A percentile compares a stretch with the other conserved stretches of the same genome.
phyloP scores from a whole-genome alignment of 495 filamentous ascomycete genomes.

The Trichoderma asperelloides region DNA sequence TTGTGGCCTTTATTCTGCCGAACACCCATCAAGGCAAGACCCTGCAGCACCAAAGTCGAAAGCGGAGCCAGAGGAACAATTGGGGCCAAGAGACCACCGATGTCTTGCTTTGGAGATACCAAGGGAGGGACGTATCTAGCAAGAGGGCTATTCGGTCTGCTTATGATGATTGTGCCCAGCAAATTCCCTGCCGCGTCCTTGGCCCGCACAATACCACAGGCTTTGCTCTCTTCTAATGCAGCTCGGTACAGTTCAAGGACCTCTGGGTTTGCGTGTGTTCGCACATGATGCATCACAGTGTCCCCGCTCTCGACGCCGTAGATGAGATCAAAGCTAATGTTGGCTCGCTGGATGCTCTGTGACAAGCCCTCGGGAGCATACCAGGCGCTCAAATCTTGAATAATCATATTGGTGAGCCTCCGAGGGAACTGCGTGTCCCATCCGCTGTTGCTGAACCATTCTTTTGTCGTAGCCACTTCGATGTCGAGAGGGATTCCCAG shows the following conservation, averaged over 20 bases:
- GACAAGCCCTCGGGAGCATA: conserved; percentile 63
- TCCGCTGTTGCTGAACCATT: conserved; percentile 44
- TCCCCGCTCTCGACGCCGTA: conserved; percentile 72
- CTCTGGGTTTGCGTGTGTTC: conserved; percentile 65
- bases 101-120: conserved; percentile 36
- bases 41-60: conserved; percentile 63
- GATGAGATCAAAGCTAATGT: conserved; percentile 67
- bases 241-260: conserved; percentile 75
- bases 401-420: conserved; percentile 50
- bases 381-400: conserved; percentile 62
- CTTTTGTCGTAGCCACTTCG: conserved; percentile 39
- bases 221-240: conserved; percentile 60
- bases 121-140: conserved; percentile 64
- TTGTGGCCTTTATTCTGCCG: conserved; percentile 72
- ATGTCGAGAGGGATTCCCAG: conserved; percentile 62
- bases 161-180: conserved; percentile 76
- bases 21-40: conserved; percentile 70
- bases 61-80: conserved; percentile 64
- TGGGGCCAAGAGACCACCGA: conserved; percentile 75
- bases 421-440: conserved; percentile 43
- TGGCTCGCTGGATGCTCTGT: conserved; percentile 58
- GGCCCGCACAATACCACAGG: conserved; percentile 75
- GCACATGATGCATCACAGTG: conserved; percentile 64
- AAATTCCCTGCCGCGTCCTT: conserved; percentile 59
- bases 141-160: conserved; percentile 56